A percentile compares a stretch with the other conserved stretches of the same genome.
phyloP scores from a whole-genome alignment of 305 asterid species.

The Euphrasia arctica region DNA sequence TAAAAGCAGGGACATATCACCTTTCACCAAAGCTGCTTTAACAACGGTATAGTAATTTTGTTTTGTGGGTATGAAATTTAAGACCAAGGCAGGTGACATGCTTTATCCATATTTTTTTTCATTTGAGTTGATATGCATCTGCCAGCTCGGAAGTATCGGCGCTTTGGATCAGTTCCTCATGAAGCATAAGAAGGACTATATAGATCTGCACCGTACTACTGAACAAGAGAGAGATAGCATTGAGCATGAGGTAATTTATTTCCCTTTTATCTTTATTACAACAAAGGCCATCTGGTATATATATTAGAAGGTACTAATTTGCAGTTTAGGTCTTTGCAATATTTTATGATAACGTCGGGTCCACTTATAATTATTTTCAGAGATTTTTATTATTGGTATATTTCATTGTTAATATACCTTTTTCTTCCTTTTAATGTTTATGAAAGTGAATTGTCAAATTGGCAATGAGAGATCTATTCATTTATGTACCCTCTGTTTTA shows the following conservation, averaged over 20 bases:
- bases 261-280: conserved; percentile 14
- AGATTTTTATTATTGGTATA: neutral
- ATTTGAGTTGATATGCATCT: conserved; percentile 18
- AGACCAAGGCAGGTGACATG: conserved; percentile 8
- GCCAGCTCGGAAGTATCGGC: conserved; percentile 77
- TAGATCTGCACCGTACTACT: conserved; percentile 83
- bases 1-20: conserved; percentile 57
- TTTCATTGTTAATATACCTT: conserved; percentile 4
- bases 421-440: neutral
- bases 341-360: neutral
- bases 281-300: neutral
- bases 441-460: neutral
- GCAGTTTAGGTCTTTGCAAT: conserved; percentile 4
- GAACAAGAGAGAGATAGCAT: conserved; percentile 91
- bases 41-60: conserved; percentile 48
- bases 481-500: conserved; percentile 12
- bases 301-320: conserved; percentile 16
- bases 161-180: conserved; percentile 73
- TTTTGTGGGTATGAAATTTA: neutral
- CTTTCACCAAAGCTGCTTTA: conserved; percentile 78
- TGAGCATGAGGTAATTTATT: conserved; percentile 78
- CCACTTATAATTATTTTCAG: conserved; percentile 7
- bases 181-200: conserved; percentile 91
- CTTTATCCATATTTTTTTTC: conserved; percentile 7
- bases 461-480: conserved; percentile 1